A percentile compares a stretch with the other conserved stretches of the same genome.
Evolutionary conservation across 192 early-diverging fungal genomes (phyloP).

Genomic region (Backusella westeae): DNA sequence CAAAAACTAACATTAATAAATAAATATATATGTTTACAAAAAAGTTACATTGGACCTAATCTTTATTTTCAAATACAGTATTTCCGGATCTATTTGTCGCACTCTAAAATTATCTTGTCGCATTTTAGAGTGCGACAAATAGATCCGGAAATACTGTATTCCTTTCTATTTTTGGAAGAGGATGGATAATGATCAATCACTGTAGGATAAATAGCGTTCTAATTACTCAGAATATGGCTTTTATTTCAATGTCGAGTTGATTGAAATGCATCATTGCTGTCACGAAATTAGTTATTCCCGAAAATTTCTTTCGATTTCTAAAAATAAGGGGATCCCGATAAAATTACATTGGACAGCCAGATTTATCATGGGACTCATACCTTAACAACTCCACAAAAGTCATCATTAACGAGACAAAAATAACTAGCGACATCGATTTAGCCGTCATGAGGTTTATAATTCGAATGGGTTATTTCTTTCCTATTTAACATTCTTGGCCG

Average conservation of each 20-base stretch:
- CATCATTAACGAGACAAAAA: neutral
- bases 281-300: neutral
- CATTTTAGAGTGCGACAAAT: too few relatives aligned
- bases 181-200: neutral
- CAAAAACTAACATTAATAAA: neutral
- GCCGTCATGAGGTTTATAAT: neutral
- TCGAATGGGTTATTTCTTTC: neutral
- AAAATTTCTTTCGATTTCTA: neutral
- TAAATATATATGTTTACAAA: neutral
- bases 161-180: neutral
- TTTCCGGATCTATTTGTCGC: too few relatives aligned
- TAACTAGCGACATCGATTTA: neutral
- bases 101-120: too few relatives aligned
- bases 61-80: neutral
- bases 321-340: neutral
- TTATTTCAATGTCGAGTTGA: neutral
- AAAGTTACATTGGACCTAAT: neutral
- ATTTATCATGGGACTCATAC: neutral
- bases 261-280: neutral
- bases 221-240: neutral
- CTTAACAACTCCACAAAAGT: neutral
- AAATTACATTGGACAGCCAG: neutral
- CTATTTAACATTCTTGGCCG: neutral
- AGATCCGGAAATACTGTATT: too few relatives aligned
- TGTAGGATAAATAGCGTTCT: neutral